phyloP scores from a whole-genome alignment of 768 basidiomycete species.

The Podaxis sp. region DNA sequence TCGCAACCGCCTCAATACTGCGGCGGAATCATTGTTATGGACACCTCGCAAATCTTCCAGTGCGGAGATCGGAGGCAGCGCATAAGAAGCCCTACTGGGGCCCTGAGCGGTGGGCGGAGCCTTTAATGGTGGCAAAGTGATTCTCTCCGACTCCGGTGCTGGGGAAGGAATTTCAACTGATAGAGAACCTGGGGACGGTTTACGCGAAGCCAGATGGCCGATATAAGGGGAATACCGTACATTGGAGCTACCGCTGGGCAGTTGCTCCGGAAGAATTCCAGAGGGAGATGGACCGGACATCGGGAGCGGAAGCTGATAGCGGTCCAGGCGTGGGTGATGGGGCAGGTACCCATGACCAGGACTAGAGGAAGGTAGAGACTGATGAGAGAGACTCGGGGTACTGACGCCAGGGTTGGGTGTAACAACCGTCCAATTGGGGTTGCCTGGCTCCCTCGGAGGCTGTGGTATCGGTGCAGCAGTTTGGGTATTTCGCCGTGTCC shows the following conservation, averaged over 20 bases:
- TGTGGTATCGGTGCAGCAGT: conserved; percentile 27
- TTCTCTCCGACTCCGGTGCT: conserved; percentile 29
- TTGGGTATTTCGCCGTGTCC: conserved; percentile 54
- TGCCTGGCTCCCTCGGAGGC: conserved; percentile 28
- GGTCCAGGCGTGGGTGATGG: conserved; percentile 15
- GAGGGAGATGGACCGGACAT: conserved; percentile 1
- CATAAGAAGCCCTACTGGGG: conserved; percentile 40
- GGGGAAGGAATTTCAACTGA: conserved; percentile 35
- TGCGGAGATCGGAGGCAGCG: conserved; percentile 68
- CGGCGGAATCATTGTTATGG: conserved; percentile 55
- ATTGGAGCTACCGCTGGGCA: neutral
- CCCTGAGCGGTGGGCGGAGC: conserved; percentile 26
- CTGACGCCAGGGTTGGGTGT: conserved; percentile 32
- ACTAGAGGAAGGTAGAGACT: conserved; percentile 18
- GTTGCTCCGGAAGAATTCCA: neutral
- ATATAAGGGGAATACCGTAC: conserved; percentile 28
- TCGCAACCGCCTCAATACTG: conserved; percentile 64
- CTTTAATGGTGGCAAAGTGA: conserved; percentile 44
- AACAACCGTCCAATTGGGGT: conserved; percentile 48
- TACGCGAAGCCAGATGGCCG: conserved; percentile 21
- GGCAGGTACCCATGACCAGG: conserved; percentile 9
- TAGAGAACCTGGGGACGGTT: conserved; percentile 24
- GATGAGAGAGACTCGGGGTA: conserved; percentile 21
- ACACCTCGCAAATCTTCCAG: conserved; percentile 63
- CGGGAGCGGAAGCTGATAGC: conserved; percentile 11